Evolutionary conservation across 495 filamentous ascomycete species (phyloP), one percentile per base, ranked within the genome.

Genomic region (Lentithecium fluviatile): DNA sequence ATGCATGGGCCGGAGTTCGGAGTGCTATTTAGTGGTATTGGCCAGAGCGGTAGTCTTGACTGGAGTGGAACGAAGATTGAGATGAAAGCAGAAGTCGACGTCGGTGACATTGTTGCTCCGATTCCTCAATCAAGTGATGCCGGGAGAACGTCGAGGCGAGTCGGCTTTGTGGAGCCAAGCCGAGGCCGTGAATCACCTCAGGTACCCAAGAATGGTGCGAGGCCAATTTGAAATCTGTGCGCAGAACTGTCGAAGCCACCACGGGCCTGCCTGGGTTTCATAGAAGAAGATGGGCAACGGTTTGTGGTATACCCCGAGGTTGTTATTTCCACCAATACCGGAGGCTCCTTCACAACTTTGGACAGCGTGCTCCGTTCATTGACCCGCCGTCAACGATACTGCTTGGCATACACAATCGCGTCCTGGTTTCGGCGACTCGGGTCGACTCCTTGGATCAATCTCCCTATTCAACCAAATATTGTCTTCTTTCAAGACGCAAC

Each of bases 311-410:
- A 68, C 21, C 62, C 69, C n/a, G 23, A 56, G 7, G 20, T 55
- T 38, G 40, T 56, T 7, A 20, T n/a, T 3, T 21, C 34, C 26
- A 29, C 25, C 7, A 36, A 20, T 2, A n/a, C n/a, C 24, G 21
- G 58, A 46, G 26, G 43, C 7, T 36, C 60, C 23, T 56, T 59
- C 15, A 36, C 61, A 17, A 68, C 62, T 8, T 65, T 73, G 6
- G 56, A 69, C n/a, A 55, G 25, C 0, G 34, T 73, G 19, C 53
- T 73, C 6, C 51, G 63, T 25, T 45, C 17, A 1, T 48, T 72
- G 15, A 67, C 45, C 2, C 63, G 71, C n/a, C 60, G 66, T 2
- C 53, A 74, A 49, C 69, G 70, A 13, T 72, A 69, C 46, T 68
- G 29, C 17, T 54, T 70, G 2, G 68, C 68, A 24, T 50, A 69